A percentile compares a stretch with the other conserved stretches of the same genome.
phyloP scores from a whole-genome alignment of 345 rosid species.

The Alliaria petiolata region DNA sequence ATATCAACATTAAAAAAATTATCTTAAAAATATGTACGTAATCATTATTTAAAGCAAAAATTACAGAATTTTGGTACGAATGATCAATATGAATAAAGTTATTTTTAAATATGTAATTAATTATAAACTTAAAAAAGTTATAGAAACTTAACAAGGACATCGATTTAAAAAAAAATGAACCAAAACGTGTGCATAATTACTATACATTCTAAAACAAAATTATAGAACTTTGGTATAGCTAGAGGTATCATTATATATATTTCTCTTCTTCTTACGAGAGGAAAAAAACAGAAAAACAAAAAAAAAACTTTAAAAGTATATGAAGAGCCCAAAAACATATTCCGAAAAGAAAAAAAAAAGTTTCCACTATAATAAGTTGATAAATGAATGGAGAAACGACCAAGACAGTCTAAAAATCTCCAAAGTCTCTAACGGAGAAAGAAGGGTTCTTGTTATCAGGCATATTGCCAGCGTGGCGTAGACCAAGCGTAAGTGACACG shows the following conservation, averaged over 20 bases:
- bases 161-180: neutral
- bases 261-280: slow-evolving; percentile 28
- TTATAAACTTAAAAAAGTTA: neutral
- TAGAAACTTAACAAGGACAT: neutral
- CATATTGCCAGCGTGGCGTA: slow-evolving; percentile 84
- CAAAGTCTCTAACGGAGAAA: slow-evolving; percentile 82
- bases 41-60: neutral
- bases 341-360: neutral
- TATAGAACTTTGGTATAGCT: slow-evolving; percentile 2
- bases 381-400: slow-evolving; percentile 22
- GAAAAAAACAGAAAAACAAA: neutral
- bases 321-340: neutral
- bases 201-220: neutral
- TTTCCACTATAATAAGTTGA: slow-evolving; percentile 4
- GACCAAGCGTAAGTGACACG: slow-evolving; percentile 97
- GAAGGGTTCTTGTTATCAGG: slow-evolving; percentile 60
- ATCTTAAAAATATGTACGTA: too few species aligned
- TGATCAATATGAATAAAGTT: neutral
- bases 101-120: neutral
- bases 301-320: neutral
- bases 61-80: neutral
- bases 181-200: neutral
- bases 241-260: neutral
- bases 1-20: neutral
- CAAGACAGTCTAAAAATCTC: slow-evolving; percentile 50